phyloP scores from a whole-genome alignment of 148 eudicot genomes.

The Talinum fruticosum region DNA sequence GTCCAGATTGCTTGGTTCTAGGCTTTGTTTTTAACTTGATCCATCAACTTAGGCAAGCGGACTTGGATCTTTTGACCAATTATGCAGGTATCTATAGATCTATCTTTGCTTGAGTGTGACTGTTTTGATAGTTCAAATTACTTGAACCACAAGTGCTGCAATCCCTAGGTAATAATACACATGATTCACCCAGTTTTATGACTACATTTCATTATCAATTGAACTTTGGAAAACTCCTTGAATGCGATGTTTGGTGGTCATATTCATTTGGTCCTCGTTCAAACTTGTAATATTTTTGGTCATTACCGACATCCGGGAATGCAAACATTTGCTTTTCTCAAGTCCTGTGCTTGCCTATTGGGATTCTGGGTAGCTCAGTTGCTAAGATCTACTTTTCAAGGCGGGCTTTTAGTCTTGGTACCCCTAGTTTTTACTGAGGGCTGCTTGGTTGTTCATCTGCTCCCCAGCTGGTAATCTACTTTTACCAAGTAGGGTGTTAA shows the following conservation, averaged over 20 bases:
- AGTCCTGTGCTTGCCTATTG: neutral
- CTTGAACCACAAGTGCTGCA: conserved; percentile 5
- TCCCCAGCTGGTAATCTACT: conserved; percentile 1
- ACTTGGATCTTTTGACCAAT: neutral
- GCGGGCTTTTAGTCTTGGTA: neutral
- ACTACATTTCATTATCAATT: neutral
- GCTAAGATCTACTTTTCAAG: neutral
- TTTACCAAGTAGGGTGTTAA: neutral
- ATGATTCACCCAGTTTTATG: neutral
- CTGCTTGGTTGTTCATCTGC: conserved; percentile 4
- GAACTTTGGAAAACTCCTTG: neutral
- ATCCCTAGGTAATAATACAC: neutral
- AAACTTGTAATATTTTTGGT: neutral
- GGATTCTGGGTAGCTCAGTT: neutral
- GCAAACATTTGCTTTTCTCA: neutral
- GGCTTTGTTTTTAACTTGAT: neutral
- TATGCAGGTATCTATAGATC: neutral
- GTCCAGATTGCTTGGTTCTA: neutral
- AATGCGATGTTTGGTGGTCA: neutral
- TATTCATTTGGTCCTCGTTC: neutral
- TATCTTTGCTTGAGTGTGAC: neutral
- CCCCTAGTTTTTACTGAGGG: conserved; percentile 3
- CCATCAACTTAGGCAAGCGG: neutral
- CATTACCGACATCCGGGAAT: neutral
- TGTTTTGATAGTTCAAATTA: neutral